Base-by-base conservation (phyloP, 768 basidiomycete genomes). In the Pleurotus salmoneostramineus region DNA sequence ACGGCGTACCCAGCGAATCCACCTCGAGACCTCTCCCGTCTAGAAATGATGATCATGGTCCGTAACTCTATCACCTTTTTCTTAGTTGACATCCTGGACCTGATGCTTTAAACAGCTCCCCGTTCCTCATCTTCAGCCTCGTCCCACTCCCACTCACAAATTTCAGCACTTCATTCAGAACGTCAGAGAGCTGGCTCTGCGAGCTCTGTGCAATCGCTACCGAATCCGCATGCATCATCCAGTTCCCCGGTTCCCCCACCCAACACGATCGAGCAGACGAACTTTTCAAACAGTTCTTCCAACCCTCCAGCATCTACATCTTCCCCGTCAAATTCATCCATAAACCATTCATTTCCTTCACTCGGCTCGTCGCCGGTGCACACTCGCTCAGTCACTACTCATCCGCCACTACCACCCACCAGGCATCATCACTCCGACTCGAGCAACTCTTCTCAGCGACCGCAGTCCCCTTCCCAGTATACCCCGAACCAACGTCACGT, bases 1-100 rank as follows among this genome's bases (percentile, higher is more conserved):
- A 58, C 51, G 74, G 71, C 49, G 12, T n/a, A 44, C 21, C 42
- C 27, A 31, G n/a, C 31, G 31, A 51, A 47, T 17, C 40, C 3
- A 34, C 36, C 5, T 48, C 50, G 14, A 56, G 32, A 37, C 56
- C 46, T 32, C 44, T 45, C 5, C 42, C 56, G 21, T 35, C 44
- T 33, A 27, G 21, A 27, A 27, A 27, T 27, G 46, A 50, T 34
- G 52, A 55, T 4, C 52, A 55, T 42, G 37, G 52, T 55, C 44
- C 44, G 15, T 45, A 40, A n/a, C 17, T 45, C 44, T 15, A 45
- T 45, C 37, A n/a, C 8, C 45, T 47, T 17, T 47, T 27, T 47
- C 15, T 17, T 27, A 15, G 34, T 21, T n/a, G 21, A 27, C 21
- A 27, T n/a, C n/a, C 32, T 51, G 15, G 31, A 36, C 21, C 31